These are phyloP conservation scores for Mortierella sp. DNA, from an alignment of 371 early-diverging fungal species.

Conservation along the genomic window DNA sequence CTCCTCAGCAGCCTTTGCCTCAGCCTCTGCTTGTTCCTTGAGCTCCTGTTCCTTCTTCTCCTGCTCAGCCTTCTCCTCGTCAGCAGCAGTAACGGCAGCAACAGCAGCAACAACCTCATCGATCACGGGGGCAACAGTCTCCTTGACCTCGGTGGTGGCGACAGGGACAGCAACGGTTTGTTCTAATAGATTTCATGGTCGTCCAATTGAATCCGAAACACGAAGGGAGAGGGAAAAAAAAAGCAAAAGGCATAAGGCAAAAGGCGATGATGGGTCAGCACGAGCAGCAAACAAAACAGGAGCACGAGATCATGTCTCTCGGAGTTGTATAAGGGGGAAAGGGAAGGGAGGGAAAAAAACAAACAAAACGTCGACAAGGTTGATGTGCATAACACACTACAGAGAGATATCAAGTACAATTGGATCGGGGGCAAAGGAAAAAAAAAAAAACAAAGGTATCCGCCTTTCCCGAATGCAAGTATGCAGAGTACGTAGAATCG, in stretches of 20 bases:
- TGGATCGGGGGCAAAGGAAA: neutral
- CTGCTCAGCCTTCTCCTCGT: conserved; percentile 18
- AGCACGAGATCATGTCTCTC: conserved; percentile 6
- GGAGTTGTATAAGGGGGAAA: neutral
- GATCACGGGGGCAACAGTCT: conserved; percentile 6
- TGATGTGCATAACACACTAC: neutral
- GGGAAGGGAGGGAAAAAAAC: neutral
- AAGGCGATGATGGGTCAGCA: neutral
- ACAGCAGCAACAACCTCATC: conserved; percentile 9
- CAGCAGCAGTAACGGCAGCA: conserved; percentile 2
- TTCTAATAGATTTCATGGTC: conserved; percentile 20
- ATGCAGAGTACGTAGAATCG: conserved; percentile 7
- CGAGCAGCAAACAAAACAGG: neutral
- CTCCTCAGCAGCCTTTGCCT: conserved; percentile 6
- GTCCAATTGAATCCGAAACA: neutral
- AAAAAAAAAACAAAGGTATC: neutral
- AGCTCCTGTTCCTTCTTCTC: conserved; percentile 12
- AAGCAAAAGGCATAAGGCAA: neutral
- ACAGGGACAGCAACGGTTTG: conserved; percentile 29
- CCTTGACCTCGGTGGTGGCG: conserved; percentile 23
- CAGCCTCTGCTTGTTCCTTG: conserved; percentile 7
- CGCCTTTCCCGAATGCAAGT: neutral
- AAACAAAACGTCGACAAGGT: neutral
- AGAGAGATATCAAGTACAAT: neutral
- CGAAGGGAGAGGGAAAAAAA: neutral